Evolutionary conservation across 192 early-diverging fungal genomes (phyloP).

Genomic region (Mortierella hygrophila): DNA sequence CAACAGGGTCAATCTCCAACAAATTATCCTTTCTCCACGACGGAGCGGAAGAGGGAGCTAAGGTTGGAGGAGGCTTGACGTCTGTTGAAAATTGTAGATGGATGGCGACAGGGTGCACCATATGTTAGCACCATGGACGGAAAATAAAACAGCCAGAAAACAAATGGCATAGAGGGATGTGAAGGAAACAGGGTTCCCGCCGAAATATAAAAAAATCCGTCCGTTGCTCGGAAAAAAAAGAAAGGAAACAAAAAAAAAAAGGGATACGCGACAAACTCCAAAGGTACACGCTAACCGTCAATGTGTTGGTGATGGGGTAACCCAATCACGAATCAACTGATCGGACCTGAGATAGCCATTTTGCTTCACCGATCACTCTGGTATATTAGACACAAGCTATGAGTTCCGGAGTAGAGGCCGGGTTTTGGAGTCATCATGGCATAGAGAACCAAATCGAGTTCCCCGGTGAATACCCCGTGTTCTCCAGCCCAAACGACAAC

Average conservation of each 20-base stretch:
- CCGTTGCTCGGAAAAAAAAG: not conserved
- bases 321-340: not conserved
- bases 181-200: not conserved
- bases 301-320: not conserved
- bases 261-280: not conserved
- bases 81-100: not conserved
- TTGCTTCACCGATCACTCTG: not conserved
- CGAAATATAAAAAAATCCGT: not conserved
- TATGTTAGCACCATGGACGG: slow-evolving; percentile 3
- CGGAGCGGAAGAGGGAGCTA: not conserved
- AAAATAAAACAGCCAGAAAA: slow-evolving; percentile 2
- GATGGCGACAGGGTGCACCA: slow-evolving; percentile 17
- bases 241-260: not conserved
- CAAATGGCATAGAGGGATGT: not conserved
- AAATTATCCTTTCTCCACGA: not conserved
- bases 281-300: not conserved
- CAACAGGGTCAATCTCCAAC: not conserved
- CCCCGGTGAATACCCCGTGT: too few relatives aligned
- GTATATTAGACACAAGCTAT: too few relatives aligned
- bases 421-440: not conserved
- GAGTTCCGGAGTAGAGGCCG: not conserved
- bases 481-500: too few relatives aligned
- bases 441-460: too few relatives aligned
- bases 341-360: not conserved
- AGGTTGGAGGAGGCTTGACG: not conserved